A percentile compares a stretch with the other conserved stretches of the same genome.
Evolutionary conservation across 192 early-diverging fungal species (phyloP).

Genomic region (Backusella westeae): DNA sequence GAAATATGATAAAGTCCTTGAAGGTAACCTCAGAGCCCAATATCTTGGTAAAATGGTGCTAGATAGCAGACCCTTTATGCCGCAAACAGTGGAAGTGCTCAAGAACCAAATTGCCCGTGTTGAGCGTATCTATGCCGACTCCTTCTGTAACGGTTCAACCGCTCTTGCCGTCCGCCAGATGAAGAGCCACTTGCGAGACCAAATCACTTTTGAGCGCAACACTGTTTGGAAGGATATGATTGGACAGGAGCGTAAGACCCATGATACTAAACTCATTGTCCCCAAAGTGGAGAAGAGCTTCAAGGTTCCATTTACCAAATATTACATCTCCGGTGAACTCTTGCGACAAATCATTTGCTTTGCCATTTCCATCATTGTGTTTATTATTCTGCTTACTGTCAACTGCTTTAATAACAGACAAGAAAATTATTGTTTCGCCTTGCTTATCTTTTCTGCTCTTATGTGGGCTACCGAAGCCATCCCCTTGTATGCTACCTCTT

Average conservation of each 20-base stretch:
- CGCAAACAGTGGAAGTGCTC: slow-evolving; percentile 45
- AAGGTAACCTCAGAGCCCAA: slow-evolving; percentile 37
- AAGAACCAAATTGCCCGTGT: slow-evolving; percentile 46
- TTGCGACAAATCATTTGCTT: slow-evolving; percentile 37
- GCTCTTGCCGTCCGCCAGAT: slow-evolving; percentile 55
- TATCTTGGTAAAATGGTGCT: slow-evolving; percentile 52
- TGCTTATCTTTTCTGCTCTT: slow-evolving; percentile 78
- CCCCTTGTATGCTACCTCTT: slow-evolving; percentile 70
- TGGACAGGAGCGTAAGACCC: slow-evolving; percentile 53
- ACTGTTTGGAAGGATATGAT: slow-evolving; percentile 80
- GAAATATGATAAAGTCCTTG: slow-evolving; percentile 87
- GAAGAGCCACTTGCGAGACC: slow-evolving; percentile 60
- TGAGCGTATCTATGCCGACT: slow-evolving; percentile 55
- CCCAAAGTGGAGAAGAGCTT: slow-evolving; percentile 28
- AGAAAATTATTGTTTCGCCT: slow-evolving; percentile 85
- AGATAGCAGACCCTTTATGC: slow-evolving; percentile 52
- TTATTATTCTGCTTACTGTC: slow-evolving; percentile 56
- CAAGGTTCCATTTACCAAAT: slow-evolving; percentile 20
- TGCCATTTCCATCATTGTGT: slow-evolving; percentile 48
- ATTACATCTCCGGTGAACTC: slow-evolving; percentile 6
- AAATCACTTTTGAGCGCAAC: slow-evolving; percentile 69
- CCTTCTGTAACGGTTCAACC: slow-evolving; percentile 52
- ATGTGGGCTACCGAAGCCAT: slow-evolving; percentile 86
- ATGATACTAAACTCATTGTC: slow-evolving; percentile 34
- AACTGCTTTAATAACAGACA: slow-evolving; percentile 64